These are phyloP conservation scores for Fusarium marasasianum DNA, from an alignment of 2,329 filamentous ascomycete genomes.

Conservation along the genomic window DNA sequence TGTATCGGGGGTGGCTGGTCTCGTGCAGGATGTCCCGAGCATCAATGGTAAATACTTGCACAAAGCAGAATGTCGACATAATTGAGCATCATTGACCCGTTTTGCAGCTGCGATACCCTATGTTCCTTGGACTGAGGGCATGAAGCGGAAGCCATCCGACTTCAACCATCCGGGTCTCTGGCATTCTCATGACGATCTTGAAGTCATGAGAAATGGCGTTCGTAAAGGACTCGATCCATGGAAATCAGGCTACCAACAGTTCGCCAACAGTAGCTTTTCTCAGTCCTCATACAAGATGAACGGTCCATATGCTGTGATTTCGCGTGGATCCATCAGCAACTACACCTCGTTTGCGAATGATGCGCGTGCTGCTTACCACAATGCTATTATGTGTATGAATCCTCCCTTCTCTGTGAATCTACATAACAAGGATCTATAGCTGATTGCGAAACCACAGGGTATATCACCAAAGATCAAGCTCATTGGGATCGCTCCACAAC, in stretches of 20 bases:
- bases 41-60: background rate
- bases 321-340: background rate
- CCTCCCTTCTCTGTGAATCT: accelerated
- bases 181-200: background rate
- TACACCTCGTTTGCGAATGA: background rate
- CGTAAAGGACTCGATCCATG: background rate
- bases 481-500: background rate
- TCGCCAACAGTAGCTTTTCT: background rate
- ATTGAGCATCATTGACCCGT: background rate
- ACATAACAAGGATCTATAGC: accelerated
- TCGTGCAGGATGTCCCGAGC: background rate
- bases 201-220: background rate
- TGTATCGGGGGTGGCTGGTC: background rate
- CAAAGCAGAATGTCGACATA: background rate
- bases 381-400: background rate
- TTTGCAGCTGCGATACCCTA: background rate
- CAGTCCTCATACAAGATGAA: background rate
- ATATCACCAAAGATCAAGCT: background rate
- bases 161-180: background rate
- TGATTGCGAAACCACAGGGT: background rate
- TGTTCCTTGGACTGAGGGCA: background rate
- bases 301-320: background rate
- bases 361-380: background rate
- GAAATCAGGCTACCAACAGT: background rate
- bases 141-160: background rate